phyloP scores from a whole-genome alignment of 768 basidiomycete species.

The Pisolithus sp. region DNA sequence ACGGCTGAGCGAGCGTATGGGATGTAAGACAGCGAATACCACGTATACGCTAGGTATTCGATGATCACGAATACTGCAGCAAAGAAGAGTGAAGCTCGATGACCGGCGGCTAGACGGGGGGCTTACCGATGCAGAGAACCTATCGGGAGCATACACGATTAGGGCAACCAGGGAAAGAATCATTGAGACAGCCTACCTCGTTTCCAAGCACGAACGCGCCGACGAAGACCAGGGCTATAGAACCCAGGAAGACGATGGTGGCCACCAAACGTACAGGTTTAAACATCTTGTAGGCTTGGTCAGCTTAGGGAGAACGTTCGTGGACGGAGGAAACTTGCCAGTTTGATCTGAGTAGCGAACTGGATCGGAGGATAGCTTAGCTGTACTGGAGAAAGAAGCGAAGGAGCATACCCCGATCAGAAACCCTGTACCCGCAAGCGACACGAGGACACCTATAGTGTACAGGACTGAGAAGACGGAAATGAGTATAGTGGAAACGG shows the following conservation, averaged over 20 bases:
- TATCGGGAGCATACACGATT: conserved; percentile 17
- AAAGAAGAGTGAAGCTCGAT: neutral
- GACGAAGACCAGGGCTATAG: conserved; percentile 79
- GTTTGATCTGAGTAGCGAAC: conserved; percentile 77
- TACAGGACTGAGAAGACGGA: conserved; percentile 56
- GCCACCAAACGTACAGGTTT: conserved; percentile 86
- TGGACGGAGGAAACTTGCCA: conserved; percentile 36
- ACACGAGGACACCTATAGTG: conserved; percentile 73
- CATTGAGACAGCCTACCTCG: conserved; percentile 40
- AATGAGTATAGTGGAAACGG: conserved; percentile 5
- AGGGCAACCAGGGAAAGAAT: neutral
- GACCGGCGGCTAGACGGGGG: neutral
- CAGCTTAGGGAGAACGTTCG: neutral
- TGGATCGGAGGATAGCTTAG: conserved; percentile 23
- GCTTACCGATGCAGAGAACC: conserved; percentile 62
- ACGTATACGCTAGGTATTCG: conserved; percentile 86
- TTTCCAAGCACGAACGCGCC: conserved; percentile 73
- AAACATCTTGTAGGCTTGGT: conserved; percentile 64
- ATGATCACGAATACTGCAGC: conserved; percentile 79
- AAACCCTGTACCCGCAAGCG: conserved; percentile 85
- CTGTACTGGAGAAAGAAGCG: neutral
- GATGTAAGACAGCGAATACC: conserved; percentile 86
- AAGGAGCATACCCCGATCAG: conserved; percentile 70
- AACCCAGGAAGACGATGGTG: conserved; percentile 67
- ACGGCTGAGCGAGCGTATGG: conserved; percentile 82